Conservation (phyloP, 2,329 filamentous ascomycete species). For the Penicillium sp. region DNA sequence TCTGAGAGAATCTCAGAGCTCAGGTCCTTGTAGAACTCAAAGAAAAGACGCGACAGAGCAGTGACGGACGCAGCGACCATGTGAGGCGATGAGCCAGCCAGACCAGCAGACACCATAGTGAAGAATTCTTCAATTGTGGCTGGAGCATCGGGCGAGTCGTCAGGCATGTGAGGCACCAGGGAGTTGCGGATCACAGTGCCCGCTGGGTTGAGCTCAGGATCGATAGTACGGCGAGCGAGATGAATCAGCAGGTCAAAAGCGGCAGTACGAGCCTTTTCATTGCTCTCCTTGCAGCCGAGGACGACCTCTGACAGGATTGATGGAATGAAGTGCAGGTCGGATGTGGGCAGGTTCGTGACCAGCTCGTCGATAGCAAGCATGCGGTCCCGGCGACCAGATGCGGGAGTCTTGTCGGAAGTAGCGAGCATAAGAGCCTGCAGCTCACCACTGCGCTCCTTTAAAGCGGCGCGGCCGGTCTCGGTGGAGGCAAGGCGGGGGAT, state of each 20-base stretch:
- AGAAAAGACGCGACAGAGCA: slow-evolving; percentile 87
- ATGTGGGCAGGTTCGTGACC: slow-evolving; percentile 73
- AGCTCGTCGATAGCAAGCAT: slow-evolving; percentile 80
- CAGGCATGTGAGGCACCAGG: slow-evolving; percentile 83
- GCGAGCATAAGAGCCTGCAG: slow-evolving; percentile 79
- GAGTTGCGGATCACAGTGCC: slow-evolving; percentile 81
- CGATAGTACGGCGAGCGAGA: slow-evolving; percentile 81
- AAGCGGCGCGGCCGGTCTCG: slow-evolving; percentile 71
- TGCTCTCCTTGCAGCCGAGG: slow-evolving; percentile 95
- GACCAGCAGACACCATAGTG: slow-evolving; percentile 95
- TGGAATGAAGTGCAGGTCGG: slow-evolving; percentile 89
- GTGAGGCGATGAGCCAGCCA: slow-evolving; percentile 89
- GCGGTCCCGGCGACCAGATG: slow-evolving; percentile 82
- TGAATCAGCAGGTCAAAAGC: slow-evolving; percentile 89
- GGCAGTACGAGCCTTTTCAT: slow-evolving; percentile 85
- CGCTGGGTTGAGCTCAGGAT: slow-evolving; percentile 55
- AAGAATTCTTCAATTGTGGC: slow-evolving; percentile 94
- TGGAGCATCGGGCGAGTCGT: slow-evolving; percentile 72
- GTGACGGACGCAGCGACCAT: slow-evolving; percentile 99
- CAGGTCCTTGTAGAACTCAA: slow-evolving; percentile 78
- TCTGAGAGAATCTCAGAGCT: slow-evolving; percentile 72
- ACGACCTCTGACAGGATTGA: slow-evolving; percentile 91
- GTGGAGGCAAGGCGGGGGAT: slow-evolving; percentile 88
- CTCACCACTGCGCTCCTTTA: slow-evolving; percentile 73
- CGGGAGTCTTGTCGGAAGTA: slow-evolving; percentile 80